phyloP scores from a whole-genome alignment of 2,329 filamentous ascomycete species.

The Ascochyta pisi region DNA sequence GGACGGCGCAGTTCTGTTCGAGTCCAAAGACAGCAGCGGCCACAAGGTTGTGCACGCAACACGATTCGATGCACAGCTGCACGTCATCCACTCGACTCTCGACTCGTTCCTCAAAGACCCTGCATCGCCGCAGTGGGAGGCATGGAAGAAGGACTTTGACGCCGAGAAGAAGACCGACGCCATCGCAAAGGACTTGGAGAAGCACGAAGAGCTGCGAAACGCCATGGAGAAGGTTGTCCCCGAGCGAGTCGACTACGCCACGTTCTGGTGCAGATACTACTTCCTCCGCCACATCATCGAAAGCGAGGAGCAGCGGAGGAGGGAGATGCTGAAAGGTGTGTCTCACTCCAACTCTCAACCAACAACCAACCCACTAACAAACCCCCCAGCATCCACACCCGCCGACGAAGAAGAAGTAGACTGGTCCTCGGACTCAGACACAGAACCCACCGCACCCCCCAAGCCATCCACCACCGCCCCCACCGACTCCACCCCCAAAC shows the following conservation, averaged over 20 bases:
- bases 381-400: slow-evolving; percentile 60
- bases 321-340: slow-evolving; percentile 89
- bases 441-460: slow-evolving; percentile 28
- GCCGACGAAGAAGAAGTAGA: slow-evolving; percentile 76
- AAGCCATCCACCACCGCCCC: slow-evolving; percentile 32
- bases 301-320: slow-evolving; percentile 85
- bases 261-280: slow-evolving; percentile 96
- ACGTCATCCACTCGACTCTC: slow-evolving; percentile 87
- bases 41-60: slow-evolving; percentile 95
- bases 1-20: slow-evolving; percentile 74
- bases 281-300: slow-evolving; percentile 93
- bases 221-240: slow-evolving; percentile 98
- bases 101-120: slow-evolving; percentile 86
- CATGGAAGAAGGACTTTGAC: slow-evolving; percentile 77
- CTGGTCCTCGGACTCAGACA: slow-evolving; percentile 75
- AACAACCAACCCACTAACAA: background rate
- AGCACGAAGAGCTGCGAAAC: slow-evolving; percentile 80
- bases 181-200: slow-evolving; percentile 81
- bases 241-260: slow-evolving; percentile 82
- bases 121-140: slow-evolving; percentile 73
- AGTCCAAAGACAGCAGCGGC: slow-evolving; percentile 87
- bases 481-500: slow-evolving; percentile 13
- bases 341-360: background rate
- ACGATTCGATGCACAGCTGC: slow-evolving; percentile 91
- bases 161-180: slow-evolving; percentile 83